Evolutionary conservation across 2,329 filamentous ascomycete genomes (phyloP), one percentile per base, ranked within the genome.

Genomic region (Colletotrichum musae): DNA sequence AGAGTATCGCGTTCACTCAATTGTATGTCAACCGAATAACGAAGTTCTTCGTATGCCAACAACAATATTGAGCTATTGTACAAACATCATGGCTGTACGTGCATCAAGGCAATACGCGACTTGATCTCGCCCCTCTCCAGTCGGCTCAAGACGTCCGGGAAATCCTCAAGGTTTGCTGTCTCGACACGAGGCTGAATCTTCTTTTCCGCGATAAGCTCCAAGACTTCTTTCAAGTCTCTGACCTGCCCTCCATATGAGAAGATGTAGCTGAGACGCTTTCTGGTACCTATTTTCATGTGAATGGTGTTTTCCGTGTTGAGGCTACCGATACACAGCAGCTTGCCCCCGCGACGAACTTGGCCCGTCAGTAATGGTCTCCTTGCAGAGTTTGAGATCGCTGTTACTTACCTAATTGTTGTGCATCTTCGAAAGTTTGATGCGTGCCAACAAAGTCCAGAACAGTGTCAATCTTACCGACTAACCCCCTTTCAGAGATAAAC

Each of bases 161-260:
- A 79, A 43, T 80, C 73, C 16, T 75, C 66, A 48, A 82, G 71
- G 13, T 70, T 74, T 6, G 73, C 76, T 6, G 73, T 74, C 58
- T 78, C 74, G 5, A 83, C 78, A 45, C 77, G 76, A 5, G 81
- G 81, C 67, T 64, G 71, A 26, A 83, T 74, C 1, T 76, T 72
- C 5, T 77, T 77, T 36, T 75, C 69, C 1, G 75, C 72, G 63
- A 84, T 79, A 47, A 83, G 69, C 6, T 79, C 70, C 51, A 81
- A 69, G 2, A 81, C 79, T 48, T 80, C 75, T 41, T 75, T 71
- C n/a, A 85, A 70, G 61, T 84, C 82, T 12, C 68, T 64, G 1
- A 81, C 73, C 63, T 81, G 82, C 0, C 83, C 82, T 4, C 81
- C 82, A 50, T 85, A 85, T 9, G 80, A 80, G 32, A 84, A 84